These are phyloP conservation scores for Stachybotrys elegans DNA, from an alignment of 2,329 filamentous ascomycete species.

Conservation along the genomic window DNA sequence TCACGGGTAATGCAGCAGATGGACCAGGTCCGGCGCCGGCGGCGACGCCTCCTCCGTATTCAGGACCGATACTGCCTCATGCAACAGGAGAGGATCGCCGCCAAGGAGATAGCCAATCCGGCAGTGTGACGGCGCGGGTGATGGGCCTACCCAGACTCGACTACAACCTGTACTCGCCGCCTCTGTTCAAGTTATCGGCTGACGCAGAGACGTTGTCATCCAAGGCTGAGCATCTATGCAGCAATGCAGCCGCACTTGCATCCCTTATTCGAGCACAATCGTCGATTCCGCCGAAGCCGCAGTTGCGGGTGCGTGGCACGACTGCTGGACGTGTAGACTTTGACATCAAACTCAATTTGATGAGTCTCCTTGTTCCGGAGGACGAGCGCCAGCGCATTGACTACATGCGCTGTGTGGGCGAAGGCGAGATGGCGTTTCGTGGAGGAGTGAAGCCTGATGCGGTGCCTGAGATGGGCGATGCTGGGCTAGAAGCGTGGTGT, in stretches of 20 bases:
- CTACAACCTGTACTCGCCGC: conserved; percentile 48
- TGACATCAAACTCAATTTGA: conserved; percentile 48
- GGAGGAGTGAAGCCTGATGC: conserved; percentile 38
- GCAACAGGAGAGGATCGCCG: no score
- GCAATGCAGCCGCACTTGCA: conserved; percentile 38
- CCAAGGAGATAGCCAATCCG: no score
- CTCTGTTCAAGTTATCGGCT: conserved; percentile 44
- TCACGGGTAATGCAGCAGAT: background rate
- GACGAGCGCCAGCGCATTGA: conserved; percentile 40
- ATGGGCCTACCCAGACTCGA: conserved; percentile 44
- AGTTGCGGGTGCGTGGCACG: conserved; percentile 43
- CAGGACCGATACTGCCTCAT: no score
- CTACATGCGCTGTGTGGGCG: conserved; percentile 46
- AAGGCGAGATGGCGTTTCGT: conserved; percentile 45
- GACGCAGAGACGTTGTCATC: conserved; percentile 44
- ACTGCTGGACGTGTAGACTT: conserved; percentile 44
- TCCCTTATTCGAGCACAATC: conserved; percentile 43
- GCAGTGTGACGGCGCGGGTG: no score
- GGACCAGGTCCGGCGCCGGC: no score
- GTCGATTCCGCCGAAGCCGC: conserved; percentile 49
- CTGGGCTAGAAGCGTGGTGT: conserved; percentile 45
- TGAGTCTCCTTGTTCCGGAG: conserved; percentile 46
- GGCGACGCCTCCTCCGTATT: conserved; percentile 15
- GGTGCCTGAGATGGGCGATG: conserved; percentile 37
- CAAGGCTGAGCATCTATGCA: conserved; percentile 42